Evolutionary conservation across 371 early-diverging fungal species (phyloP).

Genomic region (Mucor piriformis): DNA sequence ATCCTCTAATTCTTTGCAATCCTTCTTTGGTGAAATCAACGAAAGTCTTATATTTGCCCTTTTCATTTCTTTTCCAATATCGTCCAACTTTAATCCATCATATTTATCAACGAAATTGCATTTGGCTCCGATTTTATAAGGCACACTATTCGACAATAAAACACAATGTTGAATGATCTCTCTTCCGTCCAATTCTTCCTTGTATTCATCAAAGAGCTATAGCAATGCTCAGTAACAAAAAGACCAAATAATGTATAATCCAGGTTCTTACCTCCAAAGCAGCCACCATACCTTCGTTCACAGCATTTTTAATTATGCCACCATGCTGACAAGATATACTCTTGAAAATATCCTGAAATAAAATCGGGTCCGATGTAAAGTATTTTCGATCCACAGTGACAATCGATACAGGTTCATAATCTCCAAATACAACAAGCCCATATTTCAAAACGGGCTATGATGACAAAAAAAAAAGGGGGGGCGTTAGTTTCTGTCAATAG

Average conservation of each 20-base stretch:
- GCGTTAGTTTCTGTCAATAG: neutral
- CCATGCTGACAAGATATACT: slow-evolving; percentile 57
- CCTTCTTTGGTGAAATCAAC: slow-evolving; percentile 45
- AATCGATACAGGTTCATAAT: slow-evolving; percentile 61
- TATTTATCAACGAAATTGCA: slow-evolving; percentile 56
- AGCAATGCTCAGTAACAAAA: neutral
- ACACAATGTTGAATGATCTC: slow-evolving; percentile 61
- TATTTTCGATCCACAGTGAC: slow-evolving; percentile 60
- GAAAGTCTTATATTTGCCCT: slow-evolving; percentile 57
- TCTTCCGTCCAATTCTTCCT: slow-evolving; percentile 35
- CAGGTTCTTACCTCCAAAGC: slow-evolving; percentile 57
- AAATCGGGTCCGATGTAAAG: slow-evolving; percentile 54
- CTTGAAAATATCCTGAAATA: slow-evolving; percentile 57
- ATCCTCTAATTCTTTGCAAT: slow-evolving; percentile 38
- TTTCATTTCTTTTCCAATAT: slow-evolving; percentile 51
- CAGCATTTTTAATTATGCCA: slow-evolving; percentile 65
- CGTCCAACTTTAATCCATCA: slow-evolving; percentile 45
- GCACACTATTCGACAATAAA: slow-evolving; percentile 57
- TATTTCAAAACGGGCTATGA: slow-evolving; percentile 60
- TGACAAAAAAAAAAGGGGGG: neutral
- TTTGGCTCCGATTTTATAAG: slow-evolving; percentile 48
- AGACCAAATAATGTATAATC: too few species aligned
- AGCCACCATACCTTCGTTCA: slow-evolving; percentile 65
- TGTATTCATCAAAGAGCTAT: slow-evolving; percentile 63
- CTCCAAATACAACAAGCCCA: slow-evolving; percentile 69